A percentile compares a stretch with the other conserved stretches of the same genome.
Evolutionary conservation across 148 eudicot species (phyloP).

Genomic region (Silene conica): DNA sequence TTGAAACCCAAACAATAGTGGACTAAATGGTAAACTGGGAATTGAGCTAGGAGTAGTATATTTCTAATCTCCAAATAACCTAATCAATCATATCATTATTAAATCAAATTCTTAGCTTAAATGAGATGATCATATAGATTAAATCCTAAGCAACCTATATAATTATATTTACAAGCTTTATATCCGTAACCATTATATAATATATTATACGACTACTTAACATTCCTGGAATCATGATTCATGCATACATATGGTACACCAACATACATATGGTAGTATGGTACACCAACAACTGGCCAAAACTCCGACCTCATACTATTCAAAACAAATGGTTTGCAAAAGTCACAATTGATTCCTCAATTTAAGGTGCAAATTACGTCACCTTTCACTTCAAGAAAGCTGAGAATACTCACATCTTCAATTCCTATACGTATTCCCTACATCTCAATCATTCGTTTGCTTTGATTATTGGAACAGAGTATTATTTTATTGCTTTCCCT

Average conservation of each 20-base stretch:
- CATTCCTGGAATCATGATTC: neutral
- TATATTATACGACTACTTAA: neutral
- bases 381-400: conserved; percentile 27
- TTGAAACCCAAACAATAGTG: too few relatives aligned
- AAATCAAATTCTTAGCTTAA: neutral
- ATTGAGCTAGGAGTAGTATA: too few relatives aligned
- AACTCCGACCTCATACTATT: neutral
- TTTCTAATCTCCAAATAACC: neutral
- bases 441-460: too few relatives aligned
- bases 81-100: neutral
- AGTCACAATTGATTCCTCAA: conserved; percentile 23
- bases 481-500: too few relatives aligned
- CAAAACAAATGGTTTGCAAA: neutral
- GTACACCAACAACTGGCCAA: conserved; percentile 11
- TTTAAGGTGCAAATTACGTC: conserved; percentile 18
- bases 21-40: too few relatives aligned
- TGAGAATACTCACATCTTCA: conserved; percentile 19
- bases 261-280: too few relatives aligned
- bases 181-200: neutral
- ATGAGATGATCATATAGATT: neutral
- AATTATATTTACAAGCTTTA: neutral
- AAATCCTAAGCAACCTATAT: conserved; percentile 9
- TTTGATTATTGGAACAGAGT: too few relatives aligned
- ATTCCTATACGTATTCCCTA: too few relatives aligned
- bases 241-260: neutral